phyloP scores from a whole-genome alignment of 345 rosid species.

The Lumnitzera littorea region DNA sequence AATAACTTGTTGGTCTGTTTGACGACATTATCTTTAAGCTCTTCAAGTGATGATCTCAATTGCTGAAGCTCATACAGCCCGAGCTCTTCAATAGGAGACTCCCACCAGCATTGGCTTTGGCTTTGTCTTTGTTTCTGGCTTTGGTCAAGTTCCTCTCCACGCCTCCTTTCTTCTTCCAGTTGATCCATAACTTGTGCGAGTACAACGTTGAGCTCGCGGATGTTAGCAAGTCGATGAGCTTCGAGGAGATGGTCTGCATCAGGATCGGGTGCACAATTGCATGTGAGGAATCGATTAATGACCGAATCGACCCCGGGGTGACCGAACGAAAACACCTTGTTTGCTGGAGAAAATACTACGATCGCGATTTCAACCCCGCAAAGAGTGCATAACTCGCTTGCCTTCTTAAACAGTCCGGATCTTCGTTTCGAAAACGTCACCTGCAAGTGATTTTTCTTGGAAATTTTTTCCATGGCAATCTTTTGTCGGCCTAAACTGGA shows the following conservation, averaged over 20 bases:
- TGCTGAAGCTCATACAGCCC: slow-evolving; percentile 22
- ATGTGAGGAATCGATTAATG: slow-evolving; percentile 15
- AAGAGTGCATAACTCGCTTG: slow-evolving; percentile 29
- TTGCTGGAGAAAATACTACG: slow-evolving; percentile 27
- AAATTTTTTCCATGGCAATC: slow-evolving; percentile 25
- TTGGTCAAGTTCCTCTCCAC: slow-evolving; percentile 25
- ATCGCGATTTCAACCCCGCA: slow-evolving; percentile 33
- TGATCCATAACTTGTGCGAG: slow-evolving; percentile 26
- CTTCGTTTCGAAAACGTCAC: slow-evolving; percentile 35
- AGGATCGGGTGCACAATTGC: slow-evolving; percentile 9
- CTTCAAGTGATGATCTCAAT: slow-evolving; percentile 25
- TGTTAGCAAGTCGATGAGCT: slow-evolving; percentile 30
- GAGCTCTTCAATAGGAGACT: slow-evolving; percentile 26
- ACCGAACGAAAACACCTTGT: slow-evolving; percentile 26
- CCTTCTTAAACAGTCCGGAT: slow-evolving; percentile 33
- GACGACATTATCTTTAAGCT: slow-evolving; percentile 28
- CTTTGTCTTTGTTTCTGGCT: slow-evolving; percentile 16
- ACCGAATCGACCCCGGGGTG: slow-evolving; percentile 27
- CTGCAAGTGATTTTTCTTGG: slow-evolving; percentile 22
- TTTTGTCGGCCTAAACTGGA: slow-evolving; percentile 25
- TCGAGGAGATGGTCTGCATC: slow-evolving; percentile 32
- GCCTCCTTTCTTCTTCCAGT: slow-evolving; percentile 41
- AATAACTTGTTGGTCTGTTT: slow-evolving; percentile 18
- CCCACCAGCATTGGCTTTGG: slow-evolving; percentile 41
- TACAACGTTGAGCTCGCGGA: slow-evolving; percentile 40